Evolutionary conservation across 2,329 filamentous ascomycete genomes (phyloP).

Genomic region (Metarhizium robertsii): DNA sequence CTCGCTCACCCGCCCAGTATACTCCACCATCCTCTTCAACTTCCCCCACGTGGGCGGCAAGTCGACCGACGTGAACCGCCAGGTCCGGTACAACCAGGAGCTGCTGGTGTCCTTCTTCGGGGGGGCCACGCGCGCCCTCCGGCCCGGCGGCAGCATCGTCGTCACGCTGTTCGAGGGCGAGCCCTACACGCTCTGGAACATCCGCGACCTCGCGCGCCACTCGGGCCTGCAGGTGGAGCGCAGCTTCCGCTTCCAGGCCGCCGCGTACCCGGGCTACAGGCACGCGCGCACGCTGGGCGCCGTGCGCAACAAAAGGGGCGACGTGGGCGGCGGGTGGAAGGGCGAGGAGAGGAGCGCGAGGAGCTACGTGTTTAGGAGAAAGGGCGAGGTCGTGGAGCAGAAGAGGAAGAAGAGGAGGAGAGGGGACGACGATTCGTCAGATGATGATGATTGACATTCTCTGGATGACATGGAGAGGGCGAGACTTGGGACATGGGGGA

Average conservation of each 20-base stretch:
- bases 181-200: constrained; percentile 94
- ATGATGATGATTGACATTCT: constrained; percentile 16
- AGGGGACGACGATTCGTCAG: constrained; percentile 21
- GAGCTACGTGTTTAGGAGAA: constrained; percentile 54
- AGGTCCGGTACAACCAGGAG: constrained; percentile 86
- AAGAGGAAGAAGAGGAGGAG: constrained; percentile 21
- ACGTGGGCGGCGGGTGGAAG: constrained; percentile 31
- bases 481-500: no score
- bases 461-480: not conserved
- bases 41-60: constrained; percentile 94
- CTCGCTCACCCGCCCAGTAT: constrained; percentile 34
- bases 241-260: constrained; percentile 60
- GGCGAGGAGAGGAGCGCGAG: constrained; percentile 37
- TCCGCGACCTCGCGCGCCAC: constrained; percentile 77
- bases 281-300: constrained; percentile 67
- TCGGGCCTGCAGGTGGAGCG: constrained; percentile 58
- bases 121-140: constrained; percentile 30
- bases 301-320: constrained; percentile 38
- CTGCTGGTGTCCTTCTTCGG: constrained; percentile 62
- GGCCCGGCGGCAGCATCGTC: constrained; percentile 52
- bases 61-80: constrained; percentile 85
- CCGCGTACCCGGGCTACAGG: constrained; percentile 62
- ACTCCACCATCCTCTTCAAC: constrained; percentile 84
- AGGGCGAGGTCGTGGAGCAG: constrained; percentile 35
- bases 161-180: constrained; percentile 89